A percentile compares a stretch with the other conserved stretches of the same genome.
phyloP scores from a whole-genome alignment of 805 yeast species.

The Tetrapisispora arboricola region DNA sequence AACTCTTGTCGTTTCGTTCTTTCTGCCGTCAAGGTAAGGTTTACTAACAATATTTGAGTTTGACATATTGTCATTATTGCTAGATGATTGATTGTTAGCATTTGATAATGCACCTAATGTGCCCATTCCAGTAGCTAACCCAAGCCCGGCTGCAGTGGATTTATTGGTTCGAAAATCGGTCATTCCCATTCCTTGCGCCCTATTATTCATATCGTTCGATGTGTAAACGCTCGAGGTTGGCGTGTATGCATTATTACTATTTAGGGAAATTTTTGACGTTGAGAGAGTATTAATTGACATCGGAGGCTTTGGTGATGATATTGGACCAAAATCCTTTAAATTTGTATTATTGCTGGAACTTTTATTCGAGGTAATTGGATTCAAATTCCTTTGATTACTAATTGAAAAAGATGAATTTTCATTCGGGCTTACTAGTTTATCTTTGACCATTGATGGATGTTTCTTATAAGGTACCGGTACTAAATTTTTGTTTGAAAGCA shows the following conservation, averaged over 20 bases:
- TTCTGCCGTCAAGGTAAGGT: background rate
- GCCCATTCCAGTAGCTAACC: background rate
- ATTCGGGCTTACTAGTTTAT: background rate
- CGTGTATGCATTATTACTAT: background rate
- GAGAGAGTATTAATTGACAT: background rate
- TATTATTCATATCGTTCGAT: background rate
- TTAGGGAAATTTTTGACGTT: background rate
- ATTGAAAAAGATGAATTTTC: constrained; percentile 2
- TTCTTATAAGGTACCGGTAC: constrained; percentile 61
- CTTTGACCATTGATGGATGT: constrained; percentile 49
- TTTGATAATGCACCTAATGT: background rate
- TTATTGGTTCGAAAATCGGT: background rate
- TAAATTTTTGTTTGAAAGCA: constrained; percentile 32
- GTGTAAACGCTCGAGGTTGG: constrained; percentile 5
- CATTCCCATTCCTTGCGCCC: background rate
- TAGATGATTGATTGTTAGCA: background rate
- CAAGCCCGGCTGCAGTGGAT: background rate
- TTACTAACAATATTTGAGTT: background rate
- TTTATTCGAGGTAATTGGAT: no score
- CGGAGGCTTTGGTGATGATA: background rate
- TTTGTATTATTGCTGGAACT: no score
- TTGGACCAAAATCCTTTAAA: background rate
- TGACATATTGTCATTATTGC: background rate
- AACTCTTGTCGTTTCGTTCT: constrained; percentile 5
- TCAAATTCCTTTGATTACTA: background rate